These are phyloP conservation scores for Trichosporon sp. DNA, from an alignment of 1,284 basidiomycete genomes.

Conservation along the genomic window DNA sequence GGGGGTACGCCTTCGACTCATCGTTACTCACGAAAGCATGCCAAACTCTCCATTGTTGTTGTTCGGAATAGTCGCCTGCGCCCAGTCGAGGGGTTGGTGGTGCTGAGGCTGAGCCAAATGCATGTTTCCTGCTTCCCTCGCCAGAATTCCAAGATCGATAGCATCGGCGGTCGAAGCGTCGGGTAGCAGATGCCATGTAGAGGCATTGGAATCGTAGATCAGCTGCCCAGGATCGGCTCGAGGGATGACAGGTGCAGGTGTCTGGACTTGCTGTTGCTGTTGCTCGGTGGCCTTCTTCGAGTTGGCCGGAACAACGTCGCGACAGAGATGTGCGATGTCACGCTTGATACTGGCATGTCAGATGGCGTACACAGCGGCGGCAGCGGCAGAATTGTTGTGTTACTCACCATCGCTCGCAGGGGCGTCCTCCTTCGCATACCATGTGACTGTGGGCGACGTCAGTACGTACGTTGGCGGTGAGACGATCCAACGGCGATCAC, in stretches of 20 bases:
- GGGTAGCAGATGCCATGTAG: conserved; percentile 38
- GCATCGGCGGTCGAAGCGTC: conserved; percentile 17
- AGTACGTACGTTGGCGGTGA: too few species aligned
- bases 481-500: conserved; percentile 4
- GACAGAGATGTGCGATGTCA: conserved; percentile 83
- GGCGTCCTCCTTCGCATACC: conserved; percentile 79
- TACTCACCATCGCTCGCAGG: conserved; percentile 81
- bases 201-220: conserved; percentile 12
- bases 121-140: background rate
- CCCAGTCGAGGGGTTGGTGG: conserved; percentile 3
- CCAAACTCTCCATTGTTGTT: conserved; percentile 19
- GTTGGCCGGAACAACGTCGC: conserved; percentile 67
- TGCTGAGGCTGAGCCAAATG: background rate
- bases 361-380: background rate
- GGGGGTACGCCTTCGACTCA: background rate
- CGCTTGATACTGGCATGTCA: conserved; percentile 66
- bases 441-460: conserved; percentile 48
- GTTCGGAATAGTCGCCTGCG: background rate
- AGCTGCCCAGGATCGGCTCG: background rate
- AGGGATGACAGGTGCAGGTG: background rate
- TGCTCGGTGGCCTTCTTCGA: conserved; percentile 21
- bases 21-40: conserved; percentile 14
- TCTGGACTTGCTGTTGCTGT: conserved; percentile 1
- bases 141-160: conserved; percentile 8
- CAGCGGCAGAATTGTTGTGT: background rate